Evolutionary conservation across 1,284 basidiomycete genomes (phyloP).

Genomic region (Apiotrichum domesticum): DNA sequence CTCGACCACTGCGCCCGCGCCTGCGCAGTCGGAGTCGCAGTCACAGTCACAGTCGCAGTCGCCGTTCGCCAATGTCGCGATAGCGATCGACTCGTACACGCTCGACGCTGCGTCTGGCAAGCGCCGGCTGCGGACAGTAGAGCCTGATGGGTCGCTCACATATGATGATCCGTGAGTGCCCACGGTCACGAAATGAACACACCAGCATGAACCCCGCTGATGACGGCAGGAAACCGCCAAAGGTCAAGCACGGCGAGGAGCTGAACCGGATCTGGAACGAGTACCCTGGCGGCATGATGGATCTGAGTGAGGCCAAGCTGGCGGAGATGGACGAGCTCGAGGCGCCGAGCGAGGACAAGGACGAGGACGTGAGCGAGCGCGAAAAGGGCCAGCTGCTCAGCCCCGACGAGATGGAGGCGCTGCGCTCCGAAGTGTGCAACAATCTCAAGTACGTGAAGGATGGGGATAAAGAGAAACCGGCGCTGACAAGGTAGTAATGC

Average conservation of each 20-base stretch:
- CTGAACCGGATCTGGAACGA: conserved; percentile 40
- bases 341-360: conserved; percentile 1
- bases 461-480: too few relatives aligned
- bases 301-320: conserved; percentile 29
- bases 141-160: conserved; percentile 25
- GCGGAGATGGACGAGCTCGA: conserved; percentile 14
- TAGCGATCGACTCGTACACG: conserved; percentile 30
- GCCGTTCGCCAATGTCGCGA: conserved; percentile 15
- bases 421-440: conserved; percentile 28
- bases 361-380: conserved; percentile 5
- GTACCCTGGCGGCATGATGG: conserved; percentile 36
- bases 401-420: conserved; percentile 34
- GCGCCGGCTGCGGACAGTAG: conserved; percentile 23
- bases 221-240: conserved; percentile 14
- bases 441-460: conserved; percentile 33
- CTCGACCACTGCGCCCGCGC: background rate
- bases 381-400: conserved; percentile 25
- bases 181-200: too few relatives aligned
- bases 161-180: conserved; percentile 29
- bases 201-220: background rate
- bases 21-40: too few relatives aligned
- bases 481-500: conserved; percentile 24
- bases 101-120: conserved; percentile 25
- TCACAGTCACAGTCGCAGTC: background rate
- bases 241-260: conserved; percentile 29